Percentiles rank a stretch among this genome's conserved stretches.
Evolutionary conservation across 2,329 filamentous ascomycete species (phyloP).

Genomic region (Monilinia vaccinii-corymbosi): DNA sequence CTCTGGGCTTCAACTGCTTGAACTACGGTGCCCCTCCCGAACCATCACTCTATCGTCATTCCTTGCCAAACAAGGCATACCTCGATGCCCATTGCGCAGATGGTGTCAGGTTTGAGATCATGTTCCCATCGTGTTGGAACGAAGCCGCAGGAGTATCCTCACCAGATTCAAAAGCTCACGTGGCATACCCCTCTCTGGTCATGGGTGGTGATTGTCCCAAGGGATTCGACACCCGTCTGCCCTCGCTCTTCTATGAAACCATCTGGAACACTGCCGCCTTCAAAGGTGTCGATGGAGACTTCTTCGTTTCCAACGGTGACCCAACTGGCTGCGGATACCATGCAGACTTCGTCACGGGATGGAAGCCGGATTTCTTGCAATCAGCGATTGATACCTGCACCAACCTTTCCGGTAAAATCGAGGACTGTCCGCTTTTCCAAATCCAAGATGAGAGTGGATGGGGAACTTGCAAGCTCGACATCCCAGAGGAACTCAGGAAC

Average conservation of each 20-base stretch:
- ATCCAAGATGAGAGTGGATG: conserved; percentile 45
- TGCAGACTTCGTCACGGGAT: conserved; percentile 73
- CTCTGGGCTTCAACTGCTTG: conserved; percentile 90
- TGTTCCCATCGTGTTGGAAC: conserved; percentile 89
- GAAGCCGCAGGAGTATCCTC: conserved; percentile 48
- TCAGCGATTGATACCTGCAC: conserved; percentile 68
- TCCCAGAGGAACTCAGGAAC: conserved; percentile 43
- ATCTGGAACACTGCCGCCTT: conserved; percentile 71
- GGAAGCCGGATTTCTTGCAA: conserved; percentile 62
- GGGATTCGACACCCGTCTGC: conserved; percentile 57
- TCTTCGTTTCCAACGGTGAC: conserved; percentile 72
- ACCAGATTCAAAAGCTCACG: conserved; percentile 49
- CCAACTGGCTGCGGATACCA: conserved; percentile 69
- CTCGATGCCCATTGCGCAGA: conserved; percentile 75
- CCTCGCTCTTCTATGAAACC: conserved; percentile 75
- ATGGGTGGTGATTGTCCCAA: conserved; percentile 68
- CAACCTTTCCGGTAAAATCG: conserved; percentile 55
- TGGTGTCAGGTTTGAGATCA: conserved; percentile 73
- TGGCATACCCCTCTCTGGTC: conserved; percentile 70
- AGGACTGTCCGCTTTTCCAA: conserved; percentile 68
- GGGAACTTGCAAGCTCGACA: conserved; percentile 53
- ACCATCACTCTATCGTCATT: conserved; percentile 70
- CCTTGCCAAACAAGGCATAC: conserved; percentile 68
- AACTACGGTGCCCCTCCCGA: conserved; percentile 53
- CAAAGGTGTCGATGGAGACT: conserved; percentile 52